Evolutionary conservation across 805 yeast species (phyloP).

Genomic region (Metschnikowia aberdeeniae): DNA sequence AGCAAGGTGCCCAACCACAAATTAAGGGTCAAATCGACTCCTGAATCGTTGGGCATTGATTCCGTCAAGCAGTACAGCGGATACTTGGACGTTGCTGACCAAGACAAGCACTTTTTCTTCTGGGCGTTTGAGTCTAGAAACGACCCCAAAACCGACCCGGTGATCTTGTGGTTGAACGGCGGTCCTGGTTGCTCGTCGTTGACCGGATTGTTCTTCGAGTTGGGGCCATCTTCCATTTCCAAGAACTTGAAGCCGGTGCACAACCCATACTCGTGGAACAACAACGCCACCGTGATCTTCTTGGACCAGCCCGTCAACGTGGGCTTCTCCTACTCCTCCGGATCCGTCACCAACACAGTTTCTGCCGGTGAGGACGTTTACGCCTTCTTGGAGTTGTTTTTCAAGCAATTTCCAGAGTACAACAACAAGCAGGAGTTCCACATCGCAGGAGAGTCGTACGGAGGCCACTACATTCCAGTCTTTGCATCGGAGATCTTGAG

Average conservation of each 20-base stretch:
- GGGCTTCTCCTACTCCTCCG: conserved; percentile 80
- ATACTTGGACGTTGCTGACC: conserved; percentile 74
- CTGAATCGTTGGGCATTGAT: conserved; percentile 62
- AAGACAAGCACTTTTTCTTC: conserved; percentile 87
- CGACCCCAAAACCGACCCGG: conserved; percentile 75
- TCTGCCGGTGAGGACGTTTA: conserved; percentile 88
- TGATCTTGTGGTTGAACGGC: conserved; percentile 89
- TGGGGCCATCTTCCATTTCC: conserved; percentile 81
- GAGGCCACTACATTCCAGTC: conserved; percentile 90
- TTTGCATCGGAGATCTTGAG: conserved; percentile 77
- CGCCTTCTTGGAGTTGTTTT: conserved; percentile 79
- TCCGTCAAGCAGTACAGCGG: conserved; percentile 80
- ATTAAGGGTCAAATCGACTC: conserved; percentile 19
- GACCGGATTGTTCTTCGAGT: conserved; percentile 85
- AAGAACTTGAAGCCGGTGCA: conserved; percentile 61
- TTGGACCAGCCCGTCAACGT: conserved; percentile 93
- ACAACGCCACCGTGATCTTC: conserved; percentile 84
- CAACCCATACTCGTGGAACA: conserved; percentile 89
- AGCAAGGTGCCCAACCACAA: conserved; percentile 35
- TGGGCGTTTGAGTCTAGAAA: conserved; percentile 84
- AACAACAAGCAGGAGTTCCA: conserved; percentile 52
- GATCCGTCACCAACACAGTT: conserved; percentile 60
- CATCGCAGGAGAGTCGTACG: conserved; percentile 91
- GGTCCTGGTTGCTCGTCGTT: conserved; percentile 96
- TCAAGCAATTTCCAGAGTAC: conserved; percentile 76